Percentiles rank a stretch among this genome's conserved stretches.
Evolutionary conservation across 345 rosid genomes (phyloP).

Genomic region (Durio zibethinus): DNA sequence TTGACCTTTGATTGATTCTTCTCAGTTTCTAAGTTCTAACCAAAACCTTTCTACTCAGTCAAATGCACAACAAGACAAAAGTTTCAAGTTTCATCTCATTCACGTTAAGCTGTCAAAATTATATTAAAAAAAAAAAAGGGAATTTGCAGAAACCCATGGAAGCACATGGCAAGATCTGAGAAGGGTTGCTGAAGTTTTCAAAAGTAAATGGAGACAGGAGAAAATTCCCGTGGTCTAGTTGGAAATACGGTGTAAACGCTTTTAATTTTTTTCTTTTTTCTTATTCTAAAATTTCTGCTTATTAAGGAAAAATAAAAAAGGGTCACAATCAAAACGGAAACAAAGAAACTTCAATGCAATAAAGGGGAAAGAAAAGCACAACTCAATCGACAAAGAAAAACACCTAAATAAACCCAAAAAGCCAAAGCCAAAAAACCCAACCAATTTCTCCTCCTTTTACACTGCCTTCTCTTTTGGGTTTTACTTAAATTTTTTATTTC

Average conservation of each 20-base stretch:
- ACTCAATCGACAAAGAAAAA: slow-evolving; percentile 25
- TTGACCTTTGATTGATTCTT: not conserved
- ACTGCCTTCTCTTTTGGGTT: not conserved
- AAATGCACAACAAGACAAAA: slow-evolving; percentile 13
- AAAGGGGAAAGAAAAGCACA: slow-evolving; percentile 11
- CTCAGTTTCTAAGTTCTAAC: not conserved
- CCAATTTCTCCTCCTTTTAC: not conserved
- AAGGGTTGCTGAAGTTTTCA: not conserved
- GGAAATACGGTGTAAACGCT: slow-evolving; percentile 8
- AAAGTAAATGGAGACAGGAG: not conserved
- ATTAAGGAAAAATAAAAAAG: not conserved
- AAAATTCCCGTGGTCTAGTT: slow-evolving; percentile 13
- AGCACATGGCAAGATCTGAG: slow-evolving; percentile 4
- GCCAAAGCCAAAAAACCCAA: not conserved
- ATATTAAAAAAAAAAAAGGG: not conserved
- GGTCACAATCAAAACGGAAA: slow-evolving; percentile 28
- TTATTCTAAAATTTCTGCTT: not conserved
- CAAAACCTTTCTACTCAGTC: not conserved
- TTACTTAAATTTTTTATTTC: not conserved
- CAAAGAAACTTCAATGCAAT: slow-evolving; percentile 28
- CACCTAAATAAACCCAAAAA: slow-evolving; percentile 8
- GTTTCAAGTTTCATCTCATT: not conserved
- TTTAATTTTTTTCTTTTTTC: not conserved
- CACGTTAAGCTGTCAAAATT: not conserved
- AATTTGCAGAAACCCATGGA: not conserved